Evolutionary conservation across 148 eudicot species (phyloP), one percentile per base, ranked within the genome.

Genomic region (Nepenthes mirabilis): DNA sequence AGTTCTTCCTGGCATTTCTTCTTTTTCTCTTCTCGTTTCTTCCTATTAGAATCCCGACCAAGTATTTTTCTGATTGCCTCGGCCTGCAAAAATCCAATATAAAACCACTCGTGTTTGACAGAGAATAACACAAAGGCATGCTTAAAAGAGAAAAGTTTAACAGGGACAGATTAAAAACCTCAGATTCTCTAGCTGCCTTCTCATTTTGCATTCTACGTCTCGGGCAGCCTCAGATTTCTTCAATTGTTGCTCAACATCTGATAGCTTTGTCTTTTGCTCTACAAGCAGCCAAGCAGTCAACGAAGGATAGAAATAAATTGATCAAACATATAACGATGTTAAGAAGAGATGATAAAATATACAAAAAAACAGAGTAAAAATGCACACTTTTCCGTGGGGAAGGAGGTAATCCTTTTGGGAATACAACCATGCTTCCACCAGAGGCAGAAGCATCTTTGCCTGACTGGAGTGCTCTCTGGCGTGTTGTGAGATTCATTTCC

Each of bases 171-270:
- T 45, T 2, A 52, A 57, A 34, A 57, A 80, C 85, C 84, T 83
- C 75, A 5, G 82, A 75, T 60, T 83, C 80, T 65, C 71, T 79
- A 62, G 82, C 83, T 56, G 81, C 81, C 66, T 79, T 83, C 55
- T 83, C 85, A 34, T 69, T 70, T 68, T 66, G 85, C 63, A 74
- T 47, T 52, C 76, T 61, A 50, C 85, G 80, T 63, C 79, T 73
- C 68, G 73, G 13, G 88, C 85, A 14, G 75, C 75, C 77, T 80
- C 85, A 32, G 81, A 79, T 69, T 83, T 83, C 75, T 77, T 78
- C 61, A 78, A 73, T 57, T 80, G 83, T 58, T 68, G 79, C 63
- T 83, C 79, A 58, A 78, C 81, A 61, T 73, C 85, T 23, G 85
- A 33, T 1, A 83, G 80, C 66, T 54, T 75, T 55, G 67, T 75